Percentiles rank a stretch among this genome's conserved stretches.
These are phyloP conservation scores for Entonaema liquescens DNA, from an alignment of 495 filamentous ascomycete species.

Conservation along the genomic window DNA sequence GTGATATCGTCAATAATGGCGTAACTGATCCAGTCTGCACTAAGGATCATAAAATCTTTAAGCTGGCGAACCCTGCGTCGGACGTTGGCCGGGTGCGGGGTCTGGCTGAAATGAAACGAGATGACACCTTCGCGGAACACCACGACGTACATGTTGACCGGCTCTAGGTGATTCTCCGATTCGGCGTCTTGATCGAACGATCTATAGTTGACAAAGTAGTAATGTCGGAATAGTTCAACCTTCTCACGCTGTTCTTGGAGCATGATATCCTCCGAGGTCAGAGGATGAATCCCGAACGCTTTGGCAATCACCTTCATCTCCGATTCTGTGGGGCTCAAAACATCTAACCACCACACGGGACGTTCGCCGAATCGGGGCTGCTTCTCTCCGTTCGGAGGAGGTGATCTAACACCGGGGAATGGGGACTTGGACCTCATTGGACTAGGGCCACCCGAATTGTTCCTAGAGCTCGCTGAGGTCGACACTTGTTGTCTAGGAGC, in stretches of 20 bases:
- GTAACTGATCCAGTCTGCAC: slow-evolving; percentile 97
- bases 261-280: slow-evolving; percentile 96
- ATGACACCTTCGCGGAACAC: slow-evolving; percentile 96
- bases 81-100: slow-evolving; percentile 94
- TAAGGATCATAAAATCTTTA: slow-evolving; percentile 90
- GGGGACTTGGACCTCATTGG: slow-evolving; percentile 38
- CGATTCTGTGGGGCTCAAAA: slow-evolving; percentile 85
- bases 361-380: slow-evolving; percentile 82
- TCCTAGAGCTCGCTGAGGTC: slow-evolving; percentile 28
- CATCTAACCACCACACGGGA: slow-evolving; percentile 95
- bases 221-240: slow-evolving; percentile 94
- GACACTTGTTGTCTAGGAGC: slow-evolving; percentile 36
- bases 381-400: slow-evolving; percentile 43
- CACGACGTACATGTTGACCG: slow-evolving; percentile 96
- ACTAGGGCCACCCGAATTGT: slow-evolving; percentile 31
- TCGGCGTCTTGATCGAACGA: slow-evolving; percentile 93
- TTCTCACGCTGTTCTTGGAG: slow-evolving; percentile 97
- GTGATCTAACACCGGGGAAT: slow-evolving; percentile 34
- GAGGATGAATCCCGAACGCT: slow-evolving; percentile 91
- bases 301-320: slow-evolving; percentile 94
- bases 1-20: slow-evolving; percentile 98
- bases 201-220: slow-evolving; percentile 98
- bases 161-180: slow-evolving; percentile 88
- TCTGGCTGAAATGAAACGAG: slow-evolving; percentile 94
- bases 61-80: slow-evolving; percentile 91